Evolutionary conservation across 495 filamentous ascomycete species (phyloP).

Genomic region (Xylaria palmicola): DNA sequence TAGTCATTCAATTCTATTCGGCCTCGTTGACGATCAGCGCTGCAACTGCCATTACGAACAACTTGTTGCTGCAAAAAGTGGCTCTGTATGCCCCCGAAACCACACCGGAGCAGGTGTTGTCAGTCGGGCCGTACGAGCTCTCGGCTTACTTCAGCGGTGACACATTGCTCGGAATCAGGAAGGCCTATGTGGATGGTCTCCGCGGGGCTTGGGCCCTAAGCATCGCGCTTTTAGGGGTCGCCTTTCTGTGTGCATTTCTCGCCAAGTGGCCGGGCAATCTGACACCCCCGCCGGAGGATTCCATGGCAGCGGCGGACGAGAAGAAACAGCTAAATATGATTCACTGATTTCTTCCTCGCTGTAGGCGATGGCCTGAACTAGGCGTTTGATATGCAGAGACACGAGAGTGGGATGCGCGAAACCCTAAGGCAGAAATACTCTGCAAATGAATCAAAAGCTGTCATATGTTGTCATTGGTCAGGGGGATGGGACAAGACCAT

Average conservation of each 20-base stretch:
- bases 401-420: too few relatives aligned
- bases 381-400: too few relatives aligned
- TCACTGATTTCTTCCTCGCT: too few relatives aligned
- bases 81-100: conserved; percentile 33
- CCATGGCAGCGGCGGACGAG: background rate
- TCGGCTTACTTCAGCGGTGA: background rate
- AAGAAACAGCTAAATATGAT: background rate
- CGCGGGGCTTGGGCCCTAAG: conserved; percentile 30
- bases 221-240: conserved; percentile 1
- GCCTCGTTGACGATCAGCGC: conserved; percentile 44
- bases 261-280: conserved; percentile 12
- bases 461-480: too few relatives aligned
- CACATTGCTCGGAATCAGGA: conserved; percentile 24
- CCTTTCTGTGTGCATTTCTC: conserved; percentile 11
- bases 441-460: too few relatives aligned
- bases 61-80: conserved; percentile 37
- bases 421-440: too few relatives aligned
- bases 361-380: too few relatives aligned
- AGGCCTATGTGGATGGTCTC: conserved; percentile 48
- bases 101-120: conserved; percentile 25
- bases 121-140: background rate
- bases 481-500: too few relatives aligned
- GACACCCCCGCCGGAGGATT: background rate
- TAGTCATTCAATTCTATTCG: conserved; percentile 42
- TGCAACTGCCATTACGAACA: conserved; percentile 40